Conservation (phyloP, 192 early-diverging fungal genomes). For the Rhizoclosmatium sp. region DNA sequence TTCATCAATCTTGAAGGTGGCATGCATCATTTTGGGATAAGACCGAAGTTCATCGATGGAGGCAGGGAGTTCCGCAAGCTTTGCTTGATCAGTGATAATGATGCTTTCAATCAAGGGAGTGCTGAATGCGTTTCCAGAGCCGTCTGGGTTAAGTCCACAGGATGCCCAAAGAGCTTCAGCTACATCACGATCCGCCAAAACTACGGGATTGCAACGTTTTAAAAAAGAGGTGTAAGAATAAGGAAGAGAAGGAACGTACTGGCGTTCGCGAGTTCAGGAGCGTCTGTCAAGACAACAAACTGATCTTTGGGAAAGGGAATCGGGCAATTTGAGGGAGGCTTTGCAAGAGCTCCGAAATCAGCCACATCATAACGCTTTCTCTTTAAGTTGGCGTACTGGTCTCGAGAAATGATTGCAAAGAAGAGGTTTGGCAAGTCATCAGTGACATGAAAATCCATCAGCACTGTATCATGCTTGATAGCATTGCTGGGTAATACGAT, state of each 20-base stretch:
- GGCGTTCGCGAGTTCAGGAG: slow-evolving; percentile 58
- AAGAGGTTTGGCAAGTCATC: slow-evolving; percentile 61
- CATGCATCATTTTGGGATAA: slow-evolving; percentile 43
- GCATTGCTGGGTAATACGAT: background rate
- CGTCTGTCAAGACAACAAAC: slow-evolving; percentile 62
- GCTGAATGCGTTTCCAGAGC: slow-evolving; percentile 41
- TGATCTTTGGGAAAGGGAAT: slow-evolving; percentile 51
- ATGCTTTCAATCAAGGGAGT: slow-evolving; percentile 63
- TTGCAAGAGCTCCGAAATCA: slow-evolving; percentile 46
- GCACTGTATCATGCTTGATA: slow-evolving; percentile 33
- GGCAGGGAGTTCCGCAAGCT: slow-evolving; percentile 56
- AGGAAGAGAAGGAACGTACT: slow-evolving; percentile 10
- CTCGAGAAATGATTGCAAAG: slow-evolving; percentile 72
- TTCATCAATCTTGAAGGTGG: slow-evolving; percentile 40
- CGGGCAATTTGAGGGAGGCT: background rate
- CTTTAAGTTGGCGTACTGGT: slow-evolving; percentile 60
- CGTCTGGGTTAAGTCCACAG: slow-evolving; percentile 44
- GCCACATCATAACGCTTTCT: slow-evolving; percentile 71
- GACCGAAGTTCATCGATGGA: slow-evolving; percentile 58
- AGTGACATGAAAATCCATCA: slow-evolving; percentile 38
- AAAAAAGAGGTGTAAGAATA: background rate
- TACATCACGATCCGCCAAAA: slow-evolving; percentile 61
- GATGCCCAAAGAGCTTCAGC: slow-evolving; percentile 48
- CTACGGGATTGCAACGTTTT: slow-evolving; percentile 6
- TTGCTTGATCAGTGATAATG: slow-evolving; percentile 64